Evolutionary conservation across 495 filamentous ascomycete genomes (phyloP).

Genomic region (Xylaria acuta): DNA sequence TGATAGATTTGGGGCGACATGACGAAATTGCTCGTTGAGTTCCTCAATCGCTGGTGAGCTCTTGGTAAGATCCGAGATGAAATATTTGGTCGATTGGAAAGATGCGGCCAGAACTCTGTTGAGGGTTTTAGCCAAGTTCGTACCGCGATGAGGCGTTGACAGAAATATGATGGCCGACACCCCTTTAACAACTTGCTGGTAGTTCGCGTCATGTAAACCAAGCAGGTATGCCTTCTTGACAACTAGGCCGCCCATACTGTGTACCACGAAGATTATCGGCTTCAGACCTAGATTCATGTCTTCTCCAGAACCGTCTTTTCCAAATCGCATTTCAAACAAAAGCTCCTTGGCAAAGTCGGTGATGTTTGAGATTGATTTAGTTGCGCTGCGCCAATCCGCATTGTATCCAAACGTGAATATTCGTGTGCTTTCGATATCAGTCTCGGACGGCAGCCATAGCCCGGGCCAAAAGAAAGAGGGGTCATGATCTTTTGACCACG

Average conservation of each 20-base stretch:
- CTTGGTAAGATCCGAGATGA: constrained; percentile 49
- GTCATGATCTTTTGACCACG: constrained; percentile 44
- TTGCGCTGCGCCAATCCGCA: neutral
- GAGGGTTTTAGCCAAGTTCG: constrained; percentile 48
- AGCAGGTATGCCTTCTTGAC: constrained; percentile 55
- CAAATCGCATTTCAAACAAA: constrained; percentile 42
- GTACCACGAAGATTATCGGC: constrained; percentile 45
- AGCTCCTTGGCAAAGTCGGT: constrained; percentile 51
- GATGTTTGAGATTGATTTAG: constrained; percentile 34
- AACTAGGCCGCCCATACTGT: constrained; percentile 56
- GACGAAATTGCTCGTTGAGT: constrained; percentile 59
- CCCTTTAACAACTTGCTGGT: constrained; percentile 41
- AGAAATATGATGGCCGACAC: constrained; percentile 54
- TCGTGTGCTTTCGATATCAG: constrained; percentile 35
- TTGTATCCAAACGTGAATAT: constrained; percentile 52
- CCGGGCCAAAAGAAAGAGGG: constrained; percentile 43
- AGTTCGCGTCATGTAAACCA: constrained; percentile 47
- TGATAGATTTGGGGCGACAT: constrained; percentile 42
- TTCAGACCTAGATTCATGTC: constrained; percentile 26
- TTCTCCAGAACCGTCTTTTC: constrained; percentile 33
- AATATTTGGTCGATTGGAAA: constrained; percentile 42
- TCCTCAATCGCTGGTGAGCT: constrained; percentile 44
- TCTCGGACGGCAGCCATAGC: constrained; percentile 42
- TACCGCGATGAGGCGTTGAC: constrained; percentile 58
- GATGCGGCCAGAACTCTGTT: constrained; percentile 43